Conservation (phyloP, 2,329 filamentous ascomycete genomes). For the Elsinoe necatrix region DNA sequence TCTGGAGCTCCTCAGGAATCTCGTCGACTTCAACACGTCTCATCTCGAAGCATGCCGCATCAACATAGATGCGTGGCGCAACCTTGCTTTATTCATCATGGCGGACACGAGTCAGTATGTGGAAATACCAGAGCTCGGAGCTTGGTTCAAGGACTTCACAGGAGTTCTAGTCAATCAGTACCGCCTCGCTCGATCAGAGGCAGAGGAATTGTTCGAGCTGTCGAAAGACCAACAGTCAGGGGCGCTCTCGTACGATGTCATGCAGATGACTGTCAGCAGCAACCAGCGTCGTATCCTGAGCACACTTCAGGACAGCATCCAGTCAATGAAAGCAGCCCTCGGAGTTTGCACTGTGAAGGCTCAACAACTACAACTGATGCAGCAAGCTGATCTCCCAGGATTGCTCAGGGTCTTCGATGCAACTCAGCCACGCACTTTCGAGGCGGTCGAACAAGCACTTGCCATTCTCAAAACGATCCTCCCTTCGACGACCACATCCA, state of each 20-base stretch:
- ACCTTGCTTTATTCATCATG: conserved; percentile 49
- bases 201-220: conserved; percentile 44
- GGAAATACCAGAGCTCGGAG: conserved; percentile 41
- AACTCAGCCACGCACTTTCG: conserved; percentile 31
- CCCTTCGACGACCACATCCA: conserved; percentile 19
- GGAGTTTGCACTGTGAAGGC: conserved; percentile 26
- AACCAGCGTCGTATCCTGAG: conserved; percentile 52
- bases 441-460: conserved; percentile 42
- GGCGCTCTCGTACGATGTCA: conserved; percentile 37
- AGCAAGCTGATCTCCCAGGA: conserved; percentile 33
- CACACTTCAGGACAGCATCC: conserved; percentile 45
- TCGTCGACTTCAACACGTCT: conserved; percentile 50
- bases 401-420: conserved; percentile 47
- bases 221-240: conserved; percentile 30
- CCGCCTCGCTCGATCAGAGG: conserved; percentile 47
- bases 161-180: conserved; percentile 47
- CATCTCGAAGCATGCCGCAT: conserved; percentile 53
- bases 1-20: conserved; percentile 42
- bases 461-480: conserved; percentile 39
- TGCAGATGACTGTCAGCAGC: conserved; percentile 45
- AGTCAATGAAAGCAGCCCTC: conserved; percentile 43
- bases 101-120: conserved; percentile 42
- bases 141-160: conserved; percentile 49
- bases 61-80: conserved; percentile 51
- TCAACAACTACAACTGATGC: conserved; percentile 28